Evolutionary conservation across 2,329 filamentous ascomycete species (phyloP).

Genomic region (Sphaceloma murrayae): DNA sequence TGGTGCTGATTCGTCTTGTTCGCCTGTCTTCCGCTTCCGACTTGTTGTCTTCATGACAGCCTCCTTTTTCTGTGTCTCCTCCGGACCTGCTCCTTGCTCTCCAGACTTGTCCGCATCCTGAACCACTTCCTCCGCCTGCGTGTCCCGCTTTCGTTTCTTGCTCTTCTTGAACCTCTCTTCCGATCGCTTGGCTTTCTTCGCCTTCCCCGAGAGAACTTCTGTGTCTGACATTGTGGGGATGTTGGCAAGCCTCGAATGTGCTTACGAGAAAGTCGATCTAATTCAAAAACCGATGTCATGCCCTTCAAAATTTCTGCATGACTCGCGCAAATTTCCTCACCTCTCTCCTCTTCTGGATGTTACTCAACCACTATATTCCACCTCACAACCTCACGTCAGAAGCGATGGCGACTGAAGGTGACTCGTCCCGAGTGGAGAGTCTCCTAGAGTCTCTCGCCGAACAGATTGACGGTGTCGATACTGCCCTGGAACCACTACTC

Average conservation of each 20-base stretch:
- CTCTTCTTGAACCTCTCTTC: conserved; percentile 28
- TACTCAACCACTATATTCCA: no score
- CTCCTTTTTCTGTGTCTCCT: conserved; percentile 18
- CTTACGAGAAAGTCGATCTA: no score
- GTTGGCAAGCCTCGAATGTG: not conserved
- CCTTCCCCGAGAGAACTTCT: conserved; percentile 24
- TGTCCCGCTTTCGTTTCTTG: conserved; percentile 27
- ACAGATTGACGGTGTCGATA: conserved; percentile 70
- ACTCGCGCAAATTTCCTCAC: conserved; percentile 2
- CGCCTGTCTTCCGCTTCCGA: conserved; percentile 21
- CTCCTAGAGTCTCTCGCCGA: conserved; percentile 48
- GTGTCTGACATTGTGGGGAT: conserved; percentile 37
- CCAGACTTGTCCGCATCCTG: conserved; percentile 21
- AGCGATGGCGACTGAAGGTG: conserved; percentile 47
- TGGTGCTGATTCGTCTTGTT: conserved; percentile 13
- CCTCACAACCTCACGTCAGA: conserved; percentile 10
- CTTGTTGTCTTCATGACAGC: conserved; percentile 23
- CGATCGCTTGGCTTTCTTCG: conserved; percentile 30
- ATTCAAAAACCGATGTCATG: not conserved
- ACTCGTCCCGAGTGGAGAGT: conserved; percentile 59
- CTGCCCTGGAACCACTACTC: conserved; percentile 64
- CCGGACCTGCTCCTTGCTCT: conserved; percentile 23
- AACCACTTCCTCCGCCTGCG: conserved; percentile 19
- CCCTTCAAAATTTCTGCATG: conserved; percentile 8
- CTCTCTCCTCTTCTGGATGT: no score